A percentile compares a stretch with the other conserved stretches of the same genome.
These are phyloP conservation scores for Solanum gandarillasii DNA, from an alignment of 257 asterid genomes.

Conservation along the genomic window DNA sequence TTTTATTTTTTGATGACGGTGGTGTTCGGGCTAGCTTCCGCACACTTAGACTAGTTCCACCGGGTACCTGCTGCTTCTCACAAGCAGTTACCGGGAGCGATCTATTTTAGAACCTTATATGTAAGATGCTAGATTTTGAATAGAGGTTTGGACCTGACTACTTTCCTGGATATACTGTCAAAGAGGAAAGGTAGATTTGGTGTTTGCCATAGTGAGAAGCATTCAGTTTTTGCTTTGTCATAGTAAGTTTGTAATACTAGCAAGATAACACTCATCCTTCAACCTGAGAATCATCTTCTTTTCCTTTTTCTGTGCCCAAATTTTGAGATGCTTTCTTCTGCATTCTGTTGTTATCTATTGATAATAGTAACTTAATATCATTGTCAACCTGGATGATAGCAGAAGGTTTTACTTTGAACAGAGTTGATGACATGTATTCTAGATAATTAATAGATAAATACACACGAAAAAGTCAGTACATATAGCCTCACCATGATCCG, in stretches of 20 bases:
- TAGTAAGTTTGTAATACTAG: neutral
- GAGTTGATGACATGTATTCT: neutral
- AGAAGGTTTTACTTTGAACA: neutral
- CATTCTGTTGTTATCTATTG: neutral
- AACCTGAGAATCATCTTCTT: neutral
- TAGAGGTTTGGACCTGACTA: neutral
- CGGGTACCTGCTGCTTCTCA: neutral
- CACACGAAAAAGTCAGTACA: neutral
- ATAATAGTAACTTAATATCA: neutral
- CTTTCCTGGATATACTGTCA: neutral
- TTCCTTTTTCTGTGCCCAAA: neutral
- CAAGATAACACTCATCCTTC: neutral
- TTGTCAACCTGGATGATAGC: neutral
- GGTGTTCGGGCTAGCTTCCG: neutral
- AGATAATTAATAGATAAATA: neutral
- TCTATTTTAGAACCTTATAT: neutral
- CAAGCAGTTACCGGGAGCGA: neutral
- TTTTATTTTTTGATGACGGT: neutral
- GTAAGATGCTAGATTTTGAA: neutral
- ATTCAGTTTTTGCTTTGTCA: neutral
- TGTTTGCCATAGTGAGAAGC: neutral
- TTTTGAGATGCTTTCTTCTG: neutral
- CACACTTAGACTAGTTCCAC: neutral
- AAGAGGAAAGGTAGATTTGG: neutral
- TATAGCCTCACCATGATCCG: neutral